phyloP scores from a whole-genome alignment of 2,329 filamentous ascomycete genomes.

The Pestalotiopsis sp. region DNA sequence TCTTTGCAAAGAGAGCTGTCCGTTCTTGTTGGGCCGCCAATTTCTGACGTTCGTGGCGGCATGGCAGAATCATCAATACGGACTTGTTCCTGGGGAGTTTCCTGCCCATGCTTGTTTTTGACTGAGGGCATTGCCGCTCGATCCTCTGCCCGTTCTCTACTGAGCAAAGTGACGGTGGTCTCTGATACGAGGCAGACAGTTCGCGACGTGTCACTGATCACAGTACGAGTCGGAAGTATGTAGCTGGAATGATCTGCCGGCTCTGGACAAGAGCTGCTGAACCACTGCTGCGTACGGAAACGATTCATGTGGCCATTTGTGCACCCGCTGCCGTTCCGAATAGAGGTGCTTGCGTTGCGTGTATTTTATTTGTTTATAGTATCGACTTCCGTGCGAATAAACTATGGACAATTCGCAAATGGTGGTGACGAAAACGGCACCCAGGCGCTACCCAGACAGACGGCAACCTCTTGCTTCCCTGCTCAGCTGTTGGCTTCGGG shows the following conservation, averaged over 20 bases:
- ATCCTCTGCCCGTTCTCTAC: background rate
- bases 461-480: constrained; percentile 1
- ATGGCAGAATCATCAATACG: background rate
- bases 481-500: constrained; percentile 6
- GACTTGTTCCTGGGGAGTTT: background rate
- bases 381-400: background rate
- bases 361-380: background rate
- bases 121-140: too few relatives aligned
- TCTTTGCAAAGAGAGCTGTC: background rate
- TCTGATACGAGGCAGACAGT: background rate
- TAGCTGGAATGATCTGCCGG: background rate
- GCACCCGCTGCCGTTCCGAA: background rate
- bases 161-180: background rate
- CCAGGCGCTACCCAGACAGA: background rate
- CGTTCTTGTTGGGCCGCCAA: background rate
- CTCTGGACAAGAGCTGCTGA: background rate
- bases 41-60: background rate
- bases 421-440: constrained; percentile 4
- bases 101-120: too few relatives aligned
- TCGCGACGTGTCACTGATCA: background rate
- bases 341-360: background rate
- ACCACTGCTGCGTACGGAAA: background rate
- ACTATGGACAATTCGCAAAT: background rate
- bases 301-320: background rate
- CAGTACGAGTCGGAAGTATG: background rate